Conservation (phyloP, 805 yeast species). For the Scheffersomyces lignosus region DNA sequence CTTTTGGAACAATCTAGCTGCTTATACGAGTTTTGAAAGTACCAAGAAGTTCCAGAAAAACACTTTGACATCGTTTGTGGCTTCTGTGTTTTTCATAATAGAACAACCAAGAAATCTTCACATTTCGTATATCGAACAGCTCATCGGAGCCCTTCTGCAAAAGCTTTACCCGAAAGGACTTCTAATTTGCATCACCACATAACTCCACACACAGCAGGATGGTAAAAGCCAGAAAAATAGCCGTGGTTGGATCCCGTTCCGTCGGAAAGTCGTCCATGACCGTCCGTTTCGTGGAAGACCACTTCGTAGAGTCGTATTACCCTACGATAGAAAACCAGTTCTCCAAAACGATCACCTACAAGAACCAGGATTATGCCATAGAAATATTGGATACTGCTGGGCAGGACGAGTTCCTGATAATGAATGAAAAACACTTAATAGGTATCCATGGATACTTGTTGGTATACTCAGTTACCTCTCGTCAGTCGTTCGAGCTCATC, state of each 20-base stretch:
- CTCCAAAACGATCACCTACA: conserved; percentile 63
- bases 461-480: conserved; percentile 78
- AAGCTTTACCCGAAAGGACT: too few species aligned
- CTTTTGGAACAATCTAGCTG: too few species aligned
- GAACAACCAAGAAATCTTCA: too few species aligned
- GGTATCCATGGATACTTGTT: conserved; percentile 83
- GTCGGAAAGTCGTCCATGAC: conserved; percentile 88
- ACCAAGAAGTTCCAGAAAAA: too few species aligned
- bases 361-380: conserved; percentile 73
- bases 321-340: conserved; percentile 91
- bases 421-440: conserved; percentile 74
- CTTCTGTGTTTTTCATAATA: too few species aligned
- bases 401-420: conserved; percentile 82
- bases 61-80: too few species aligned
- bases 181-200: too few species aligned
- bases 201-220: conserved; percentile 18
- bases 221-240: conserved; percentile 68
- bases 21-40: too few species aligned
- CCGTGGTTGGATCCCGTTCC: conserved; percentile 83
- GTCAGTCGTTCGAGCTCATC: conserved; percentile 75
- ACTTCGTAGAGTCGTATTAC: conserved; percentile 84
- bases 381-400: conserved; percentile 94
- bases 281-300: conserved; percentile 82
- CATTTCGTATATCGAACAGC: too few species aligned
- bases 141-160: too few species aligned